A percentile compares a stretch with the other conserved stretches of the same genome.
These are phyloP conservation scores for Blastocystis sp. DNA, from an alignment of 352 stramenopile genomes.

Conservation along the genomic window DNA sequence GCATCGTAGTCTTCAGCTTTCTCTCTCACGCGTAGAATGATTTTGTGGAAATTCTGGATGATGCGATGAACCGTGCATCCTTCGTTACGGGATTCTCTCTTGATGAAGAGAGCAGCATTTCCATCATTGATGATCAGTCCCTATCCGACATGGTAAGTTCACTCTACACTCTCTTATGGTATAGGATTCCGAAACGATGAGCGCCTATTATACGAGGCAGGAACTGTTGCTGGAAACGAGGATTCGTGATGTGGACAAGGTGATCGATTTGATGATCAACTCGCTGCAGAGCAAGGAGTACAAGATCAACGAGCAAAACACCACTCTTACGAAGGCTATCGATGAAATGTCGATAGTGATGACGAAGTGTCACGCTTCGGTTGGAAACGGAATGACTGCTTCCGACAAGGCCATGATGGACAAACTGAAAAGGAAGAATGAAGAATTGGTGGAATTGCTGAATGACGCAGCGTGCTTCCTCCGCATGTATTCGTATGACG, in stretches of 20 bases:
- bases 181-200: not conserved
- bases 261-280: slow-evolving; percentile 16
- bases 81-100: not conserved
- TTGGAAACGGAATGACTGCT: not conserved
- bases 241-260: slow-evolving; percentile 5
- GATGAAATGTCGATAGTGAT: not conserved
- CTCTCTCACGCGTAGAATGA: not conserved
- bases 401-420: not conserved
- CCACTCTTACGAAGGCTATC: not conserved
- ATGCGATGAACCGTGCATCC: slow-evolving; percentile 18
- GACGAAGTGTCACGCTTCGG: not conserved
- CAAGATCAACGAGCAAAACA: not conserved
- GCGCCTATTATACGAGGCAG: not conserved
- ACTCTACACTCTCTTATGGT: not conserved
- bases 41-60: slow-evolving; percentile 21
- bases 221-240: slow-evolving; percentile 17
- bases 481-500: not conserved
- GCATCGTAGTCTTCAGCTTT: not conserved
- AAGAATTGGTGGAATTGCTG: not conserved
- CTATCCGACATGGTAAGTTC: slow-evolving; percentile 2
- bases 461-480: not conserved
- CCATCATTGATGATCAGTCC: not conserved
- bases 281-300: not conserved
- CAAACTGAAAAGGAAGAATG: not conserved
- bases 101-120: not conserved